Evolutionary conservation across 352 stramenopile species (phyloP), one percentile per base, ranked within the genome.

Genomic region (Globisporangium cylindrosporum): DNA sequence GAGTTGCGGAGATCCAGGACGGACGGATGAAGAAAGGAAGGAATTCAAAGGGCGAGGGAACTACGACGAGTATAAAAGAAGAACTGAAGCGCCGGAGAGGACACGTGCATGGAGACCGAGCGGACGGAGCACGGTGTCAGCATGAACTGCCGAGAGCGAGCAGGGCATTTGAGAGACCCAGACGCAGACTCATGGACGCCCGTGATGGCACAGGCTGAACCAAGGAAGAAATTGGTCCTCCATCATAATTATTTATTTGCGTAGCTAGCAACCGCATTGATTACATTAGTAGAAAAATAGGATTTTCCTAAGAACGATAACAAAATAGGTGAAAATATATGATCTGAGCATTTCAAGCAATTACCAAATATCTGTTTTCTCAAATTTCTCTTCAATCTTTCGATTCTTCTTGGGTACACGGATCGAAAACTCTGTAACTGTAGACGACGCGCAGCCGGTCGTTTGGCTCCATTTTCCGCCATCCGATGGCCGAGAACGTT

Each of bases 241-340:
- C 41, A 49, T 49, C 41, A 49, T 49, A 49, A 49, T n/a, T 49
- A 49, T 49, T 49, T 49, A 49, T 49, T 49, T 49, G 41, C 41
- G 41, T 15, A 48, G 38, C 38, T n/a, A 48, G 38, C 38, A 48
- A 48, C 38, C 3, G 38, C 18, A 48, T 18, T 20, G 38, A 48
- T 20, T 48, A 48, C 14, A 48, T 48, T 48, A 48, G 38, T 20
- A 48, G 38, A 18, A 48, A 15, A 48, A 20, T 46, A 46, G 38
- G 38, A 46, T 46, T 46, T 43, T 43, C 38, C 38, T 49, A 49
- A 49, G 41, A 46, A 46, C 10, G 38, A 49, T 18, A 49, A 49
- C 41, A 49, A 49, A 49, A 20, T n/a, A n/a, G 8, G 18, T 20
- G 36, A 12, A 43, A 43, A 43, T 43, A 43, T 43, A 32, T 32